Conservation (phyloP, 2,329 filamentous ascomycete species). For the Zelopaecilomyces penicillatus region DNA sequence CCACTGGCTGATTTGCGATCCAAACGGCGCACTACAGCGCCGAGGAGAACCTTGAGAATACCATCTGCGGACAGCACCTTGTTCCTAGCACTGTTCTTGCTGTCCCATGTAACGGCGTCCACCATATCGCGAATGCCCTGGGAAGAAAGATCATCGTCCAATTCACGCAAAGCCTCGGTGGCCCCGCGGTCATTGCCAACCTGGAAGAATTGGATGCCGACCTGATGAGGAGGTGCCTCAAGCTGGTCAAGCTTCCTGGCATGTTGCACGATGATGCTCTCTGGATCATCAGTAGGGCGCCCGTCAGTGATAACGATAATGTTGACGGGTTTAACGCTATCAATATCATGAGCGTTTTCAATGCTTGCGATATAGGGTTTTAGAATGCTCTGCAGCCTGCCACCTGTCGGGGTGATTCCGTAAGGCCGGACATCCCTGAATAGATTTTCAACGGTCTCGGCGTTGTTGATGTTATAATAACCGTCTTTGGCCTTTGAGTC, state of each 20-base stretch:
- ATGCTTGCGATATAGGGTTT: constrained; percentile 54
- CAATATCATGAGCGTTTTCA: constrained; percentile 30
- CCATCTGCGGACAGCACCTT: constrained; percentile 53
- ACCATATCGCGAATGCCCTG: constrained; percentile 73
- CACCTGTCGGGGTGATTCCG: constrained; percentile 67
- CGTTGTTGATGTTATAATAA: constrained; percentile 56
- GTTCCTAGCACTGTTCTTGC: constrained; percentile 31
- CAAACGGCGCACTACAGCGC: constrained; percentile 53
- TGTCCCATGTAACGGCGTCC: constrained; percentile 73
- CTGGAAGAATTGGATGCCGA: constrained; percentile 95
- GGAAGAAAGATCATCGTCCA: constrained; percentile 63
- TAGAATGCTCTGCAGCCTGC: constrained; percentile 62
- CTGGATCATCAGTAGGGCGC: constrained; percentile 68
- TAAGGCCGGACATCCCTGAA: constrained; percentile 60
- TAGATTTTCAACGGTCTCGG: constrained; percentile 53
- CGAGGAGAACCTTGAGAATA: constrained; percentile 76
- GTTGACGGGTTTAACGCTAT: constrained; percentile 66
- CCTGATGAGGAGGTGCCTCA: constrained; percentile 67
- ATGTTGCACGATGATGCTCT: constrained; percentile 55
- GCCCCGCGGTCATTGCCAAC: constrained; percentile 68
- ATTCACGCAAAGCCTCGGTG: constrained; percentile 52
- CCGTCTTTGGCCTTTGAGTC: constrained; percentile 36
- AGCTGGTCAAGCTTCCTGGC: constrained; percentile 64
- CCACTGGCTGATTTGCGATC: constrained; percentile 19
- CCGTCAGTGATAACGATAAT: constrained; percentile 93